phyloP scores from a whole-genome alignment of 495 filamentous ascomycete genomes.

The Tirmania nivea region DNA sequence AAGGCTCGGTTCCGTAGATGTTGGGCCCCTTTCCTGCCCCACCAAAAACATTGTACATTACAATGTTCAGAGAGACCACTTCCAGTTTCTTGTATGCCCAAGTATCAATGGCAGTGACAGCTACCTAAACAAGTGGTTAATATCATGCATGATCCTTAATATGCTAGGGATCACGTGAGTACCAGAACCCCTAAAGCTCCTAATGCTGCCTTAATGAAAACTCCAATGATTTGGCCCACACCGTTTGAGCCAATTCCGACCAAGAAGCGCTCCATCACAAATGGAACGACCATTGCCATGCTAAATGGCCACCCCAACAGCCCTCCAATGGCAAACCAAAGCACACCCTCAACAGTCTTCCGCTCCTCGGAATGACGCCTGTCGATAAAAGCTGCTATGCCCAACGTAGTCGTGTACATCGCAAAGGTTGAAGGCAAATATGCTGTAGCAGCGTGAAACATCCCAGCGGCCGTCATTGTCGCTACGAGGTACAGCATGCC shows the following conservation, averaged over 20 bases:
- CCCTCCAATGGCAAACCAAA: slow-evolving; percentile 80
- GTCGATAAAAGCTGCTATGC: slow-evolving; percentile 71
- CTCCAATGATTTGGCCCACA: slow-evolving; percentile 30
- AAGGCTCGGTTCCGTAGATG: slow-evolving; percentile 91
- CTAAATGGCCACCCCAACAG: slow-evolving; percentile 93
- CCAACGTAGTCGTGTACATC: slow-evolving; percentile 85
- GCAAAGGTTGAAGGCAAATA: slow-evolving; percentile 90
- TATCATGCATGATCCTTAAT: slow-evolving; percentile 7
- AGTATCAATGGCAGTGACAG: slow-evolving; percentile 37
- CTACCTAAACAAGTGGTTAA: slow-evolving; percentile 24
- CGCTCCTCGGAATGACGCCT: slow-evolving; percentile 38
- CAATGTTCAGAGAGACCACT: slow-evolving; percentile 74
- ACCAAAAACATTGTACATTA: slow-evolving; percentile 85
- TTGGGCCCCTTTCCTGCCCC: slow-evolving; percentile 56
- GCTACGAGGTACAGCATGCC: slow-evolving; percentile 63
- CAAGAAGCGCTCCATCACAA: slow-evolving; percentile 52
- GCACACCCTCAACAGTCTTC: slow-evolving; percentile 59
- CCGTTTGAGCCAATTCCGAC: slow-evolving; percentile 38
- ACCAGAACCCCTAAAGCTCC: slow-evolving; percentile 48
- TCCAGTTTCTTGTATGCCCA: slow-evolving; percentile 63
- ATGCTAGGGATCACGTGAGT: slow-evolving; percentile 13
- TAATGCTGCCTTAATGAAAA: slow-evolving; percentile 43
- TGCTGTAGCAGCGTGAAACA: slow-evolving; percentile 72
- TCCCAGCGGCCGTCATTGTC: slow-evolving; percentile 59
- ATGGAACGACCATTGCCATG: slow-evolving; percentile 58